Percentiles rank a stretch among this genome's conserved stretches.
These are phyloP conservation scores for Rubia balearica DNA, from an alignment of 305 asterid genomes.

Conservation along the genomic window DNA sequence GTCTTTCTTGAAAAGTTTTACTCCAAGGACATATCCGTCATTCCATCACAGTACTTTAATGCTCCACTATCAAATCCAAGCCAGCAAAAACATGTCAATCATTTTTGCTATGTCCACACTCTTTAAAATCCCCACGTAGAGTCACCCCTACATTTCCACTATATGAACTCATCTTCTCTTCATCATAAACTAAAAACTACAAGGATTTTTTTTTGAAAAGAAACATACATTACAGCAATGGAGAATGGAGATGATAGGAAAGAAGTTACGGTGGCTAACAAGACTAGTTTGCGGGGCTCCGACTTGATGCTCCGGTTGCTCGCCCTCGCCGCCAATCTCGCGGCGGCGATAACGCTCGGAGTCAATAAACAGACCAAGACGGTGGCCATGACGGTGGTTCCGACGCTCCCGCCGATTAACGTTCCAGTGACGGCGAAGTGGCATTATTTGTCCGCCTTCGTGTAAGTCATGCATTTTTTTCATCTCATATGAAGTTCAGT, in stretches of 20 bases:
- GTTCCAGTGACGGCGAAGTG: constrained; percentile 51
- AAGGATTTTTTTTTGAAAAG: background rate
- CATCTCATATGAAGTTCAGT: no score
- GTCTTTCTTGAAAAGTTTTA: background rate
- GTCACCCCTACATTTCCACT: background rate
- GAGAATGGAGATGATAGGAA: constrained; percentile 8
- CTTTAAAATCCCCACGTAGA: background rate
- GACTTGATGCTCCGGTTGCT: constrained; percentile 45
- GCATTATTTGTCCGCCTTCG: constrained; percentile 54
- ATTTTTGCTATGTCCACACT: background rate
- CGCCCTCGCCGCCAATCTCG: constrained; percentile 34
- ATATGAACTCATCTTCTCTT: background rate
- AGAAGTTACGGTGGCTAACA: constrained; percentile 21
- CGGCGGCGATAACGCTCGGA: constrained; percentile 53
- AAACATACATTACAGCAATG: background rate
- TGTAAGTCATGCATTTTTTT: constrained; percentile 28
- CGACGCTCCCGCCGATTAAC: constrained; percentile 42
- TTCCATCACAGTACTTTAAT: background rate
- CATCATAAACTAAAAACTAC: no score
- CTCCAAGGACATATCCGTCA: background rate
- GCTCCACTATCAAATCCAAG: background rate
- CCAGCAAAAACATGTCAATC: background rate
- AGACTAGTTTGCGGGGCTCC: constrained; percentile 5
- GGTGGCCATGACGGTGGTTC: constrained; percentile 27
- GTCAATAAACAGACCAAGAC: constrained; percentile 34